phyloP scores from a whole-genome alignment of 1,284 basidiomycete genomes.

The Cystobasidium pallidum region DNA sequence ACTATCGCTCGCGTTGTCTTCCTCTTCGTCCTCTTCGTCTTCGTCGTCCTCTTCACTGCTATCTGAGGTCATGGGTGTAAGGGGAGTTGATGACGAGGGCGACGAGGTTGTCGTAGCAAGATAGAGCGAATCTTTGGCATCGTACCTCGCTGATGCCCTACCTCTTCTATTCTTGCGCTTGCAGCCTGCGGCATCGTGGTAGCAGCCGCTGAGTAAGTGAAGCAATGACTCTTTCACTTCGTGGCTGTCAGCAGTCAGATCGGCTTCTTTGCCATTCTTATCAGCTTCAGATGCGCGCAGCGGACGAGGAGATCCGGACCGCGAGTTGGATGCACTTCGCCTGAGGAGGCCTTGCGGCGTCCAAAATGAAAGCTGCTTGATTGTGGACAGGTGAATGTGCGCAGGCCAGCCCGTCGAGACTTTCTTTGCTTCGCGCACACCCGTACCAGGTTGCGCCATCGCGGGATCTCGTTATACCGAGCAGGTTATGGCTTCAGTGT shows the following conservation, averaged over 20 bases:
- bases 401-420: conserved; percentile 7
- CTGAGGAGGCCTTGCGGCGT: background rate
- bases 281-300: background rate
- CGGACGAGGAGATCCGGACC: background rate
- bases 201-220: conserved; percentile 14
- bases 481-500: no score
- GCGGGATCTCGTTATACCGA: no score
- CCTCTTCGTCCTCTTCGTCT: conserved; percentile 17
- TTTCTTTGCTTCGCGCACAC: background rate
- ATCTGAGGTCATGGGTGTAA: conserved; percentile 2
- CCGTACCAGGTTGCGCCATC: background rate
- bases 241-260: background rate
- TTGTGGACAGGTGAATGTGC: background rate
- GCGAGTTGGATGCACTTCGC: conserved; percentile 1
- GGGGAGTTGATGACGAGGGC: background rate
- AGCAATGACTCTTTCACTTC: conserved; percentile 18
- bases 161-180: background rate
- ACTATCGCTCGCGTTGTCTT: conserved; percentile 9
- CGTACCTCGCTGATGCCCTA: background rate
- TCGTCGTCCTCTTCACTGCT: conserved; percentile 22
- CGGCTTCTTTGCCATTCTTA: background rate
- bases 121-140: background rate
- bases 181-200: conserved; percentile 3
- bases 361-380: conserved; percentile 8
- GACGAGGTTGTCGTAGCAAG: background rate